Evolutionary conservation across 2,329 filamentous ascomycete genomes (phyloP).

Genomic region (Trichoderma semiorbis): DNA sequence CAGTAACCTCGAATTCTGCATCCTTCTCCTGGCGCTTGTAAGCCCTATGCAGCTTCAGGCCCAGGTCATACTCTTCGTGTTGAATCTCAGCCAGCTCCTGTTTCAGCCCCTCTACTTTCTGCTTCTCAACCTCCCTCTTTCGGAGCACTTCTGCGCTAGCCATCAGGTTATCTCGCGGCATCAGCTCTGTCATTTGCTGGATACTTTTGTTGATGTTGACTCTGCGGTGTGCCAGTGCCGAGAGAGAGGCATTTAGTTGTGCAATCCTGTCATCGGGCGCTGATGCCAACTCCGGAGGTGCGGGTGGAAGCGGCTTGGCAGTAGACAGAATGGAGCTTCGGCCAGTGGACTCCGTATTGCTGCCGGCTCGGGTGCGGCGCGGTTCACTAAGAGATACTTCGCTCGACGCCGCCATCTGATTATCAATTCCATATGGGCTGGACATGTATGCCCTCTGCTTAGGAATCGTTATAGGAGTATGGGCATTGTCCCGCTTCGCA

Average conservation of each 20-base stretch:
- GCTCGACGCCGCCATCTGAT: not conserved
- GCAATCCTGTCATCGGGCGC: conserved; percentile 59
- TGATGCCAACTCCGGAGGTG: conserved; percentile 56
- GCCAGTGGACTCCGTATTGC: conserved; percentile 19
- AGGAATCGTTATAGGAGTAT: conserved; percentile 8
- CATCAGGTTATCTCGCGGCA: conserved; percentile 67
- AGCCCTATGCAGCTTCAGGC: conserved; percentile 68
- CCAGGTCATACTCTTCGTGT: conserved; percentile 74
- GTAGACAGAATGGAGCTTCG: conserved; percentile 37
- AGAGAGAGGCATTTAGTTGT: conserved; percentile 62
- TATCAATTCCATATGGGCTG: not conserved
- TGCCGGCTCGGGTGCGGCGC: conserved; percentile 2
- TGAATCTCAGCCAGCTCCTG: conserved; percentile 68
- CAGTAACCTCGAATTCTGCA: conserved; percentile 60
- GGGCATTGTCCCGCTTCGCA: conserved; percentile 24
- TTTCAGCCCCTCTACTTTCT: conserved; percentile 63
- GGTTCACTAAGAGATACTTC: not conserved
- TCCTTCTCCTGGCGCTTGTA: conserved; percentile 72
- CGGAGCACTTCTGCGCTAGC: conserved; percentile 61
- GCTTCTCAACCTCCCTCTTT: conserved; percentile 55
- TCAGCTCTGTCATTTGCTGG: conserved; percentile 72
- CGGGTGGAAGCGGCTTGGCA: conserved; percentile 58
- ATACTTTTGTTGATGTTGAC: conserved; percentile 71
- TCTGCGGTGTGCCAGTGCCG: conserved; percentile 62
- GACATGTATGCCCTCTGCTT: not conserved